A percentile compares a stretch with the other conserved stretches of the same genome.
These are phyloP conservation scores for Hypericum androsaemum DNA, from an alignment of 345 rosid genomes.

Conservation along the genomic window DNA sequence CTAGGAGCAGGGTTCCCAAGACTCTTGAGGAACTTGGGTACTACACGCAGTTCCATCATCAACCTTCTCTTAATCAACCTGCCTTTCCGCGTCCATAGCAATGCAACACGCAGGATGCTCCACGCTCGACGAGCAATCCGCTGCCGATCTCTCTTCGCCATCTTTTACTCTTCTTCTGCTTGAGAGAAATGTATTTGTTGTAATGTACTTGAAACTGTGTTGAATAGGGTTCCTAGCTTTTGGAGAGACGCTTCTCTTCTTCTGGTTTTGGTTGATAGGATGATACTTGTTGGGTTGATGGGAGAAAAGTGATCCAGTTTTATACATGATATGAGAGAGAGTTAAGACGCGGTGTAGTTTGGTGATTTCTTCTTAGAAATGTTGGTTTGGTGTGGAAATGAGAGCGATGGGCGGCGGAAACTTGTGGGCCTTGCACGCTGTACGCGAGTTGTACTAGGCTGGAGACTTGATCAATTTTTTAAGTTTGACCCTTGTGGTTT, in stretches of 20 bases:
- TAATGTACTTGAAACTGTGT: too few relatives aligned
- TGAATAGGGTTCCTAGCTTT: neutral
- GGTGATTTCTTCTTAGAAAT: neutral
- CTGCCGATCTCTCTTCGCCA: conserved; percentile 24
- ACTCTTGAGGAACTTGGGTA: conserved; percentile 46
- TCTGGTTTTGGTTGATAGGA: too few relatives aligned
- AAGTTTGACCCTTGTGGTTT: conserved; percentile 5
- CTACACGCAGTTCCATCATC: conserved; percentile 36
- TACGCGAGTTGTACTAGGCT: conserved; percentile 17
- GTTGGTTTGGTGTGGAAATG: neutral
- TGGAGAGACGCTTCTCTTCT: neutral
- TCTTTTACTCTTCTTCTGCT: neutral
- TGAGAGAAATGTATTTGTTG: too few relatives aligned
- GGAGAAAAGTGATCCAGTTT: too few relatives aligned
- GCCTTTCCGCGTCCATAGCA: conserved; percentile 72
- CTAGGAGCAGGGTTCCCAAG: conserved; percentile 17
- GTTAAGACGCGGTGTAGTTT: neutral
- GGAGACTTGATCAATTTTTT: conserved; percentile 2
- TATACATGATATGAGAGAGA: neutral
- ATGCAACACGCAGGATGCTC: conserved; percentile 43
- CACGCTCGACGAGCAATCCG: conserved; percentile 30
- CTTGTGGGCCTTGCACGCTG: conserved; percentile 15
- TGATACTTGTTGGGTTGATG: too few relatives aligned
- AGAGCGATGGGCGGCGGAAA: conserved; percentile 9
- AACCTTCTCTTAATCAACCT: conserved; percentile 45